These are phyloP conservation scores for Solanum sitiens DNA, from an alignment of 257 asterid genomes.

Conservation along the genomic window DNA sequence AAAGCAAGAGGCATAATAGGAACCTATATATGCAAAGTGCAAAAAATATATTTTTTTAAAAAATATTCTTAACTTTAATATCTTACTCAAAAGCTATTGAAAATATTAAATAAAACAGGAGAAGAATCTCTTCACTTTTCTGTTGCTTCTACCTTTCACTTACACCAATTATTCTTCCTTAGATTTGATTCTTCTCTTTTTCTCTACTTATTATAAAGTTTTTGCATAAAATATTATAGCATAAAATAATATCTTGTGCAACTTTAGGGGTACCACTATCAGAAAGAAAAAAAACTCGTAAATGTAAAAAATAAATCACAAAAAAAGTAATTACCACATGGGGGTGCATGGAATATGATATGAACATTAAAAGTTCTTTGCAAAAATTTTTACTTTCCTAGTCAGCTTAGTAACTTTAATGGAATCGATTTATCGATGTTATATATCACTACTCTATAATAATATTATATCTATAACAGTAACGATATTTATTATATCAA, in stretches of 20 bases:
- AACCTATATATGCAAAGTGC: neutral
- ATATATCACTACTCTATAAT: neutral
- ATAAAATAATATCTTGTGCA: neutral
- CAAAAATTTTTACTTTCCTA: neutral
- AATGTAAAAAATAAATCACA: neutral
- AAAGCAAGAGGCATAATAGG: neutral
- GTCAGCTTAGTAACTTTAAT: neutral
- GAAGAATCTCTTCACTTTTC: neutral
- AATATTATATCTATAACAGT: too few species aligned
- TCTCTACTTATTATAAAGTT: neutral
- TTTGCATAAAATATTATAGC: neutral
- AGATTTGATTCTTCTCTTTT: neutral
- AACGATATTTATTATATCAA: too few species aligned
- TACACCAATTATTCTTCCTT: neutral
- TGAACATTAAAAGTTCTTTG: neutral
- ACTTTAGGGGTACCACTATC: neutral
- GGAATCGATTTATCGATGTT: too few species aligned
- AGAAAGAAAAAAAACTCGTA: neutral
- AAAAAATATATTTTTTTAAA: neutral
- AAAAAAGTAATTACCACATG: neutral
- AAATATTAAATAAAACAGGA: neutral
- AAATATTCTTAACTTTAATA: neutral
- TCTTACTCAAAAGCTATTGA: neutral
- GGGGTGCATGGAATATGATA: neutral
- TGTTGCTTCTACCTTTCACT: neutral